These are phyloP conservation scores for Fusarium nisikadoi DNA, from an alignment of 2,329 filamentous ascomycete species.

Conservation along the genomic window DNA sequence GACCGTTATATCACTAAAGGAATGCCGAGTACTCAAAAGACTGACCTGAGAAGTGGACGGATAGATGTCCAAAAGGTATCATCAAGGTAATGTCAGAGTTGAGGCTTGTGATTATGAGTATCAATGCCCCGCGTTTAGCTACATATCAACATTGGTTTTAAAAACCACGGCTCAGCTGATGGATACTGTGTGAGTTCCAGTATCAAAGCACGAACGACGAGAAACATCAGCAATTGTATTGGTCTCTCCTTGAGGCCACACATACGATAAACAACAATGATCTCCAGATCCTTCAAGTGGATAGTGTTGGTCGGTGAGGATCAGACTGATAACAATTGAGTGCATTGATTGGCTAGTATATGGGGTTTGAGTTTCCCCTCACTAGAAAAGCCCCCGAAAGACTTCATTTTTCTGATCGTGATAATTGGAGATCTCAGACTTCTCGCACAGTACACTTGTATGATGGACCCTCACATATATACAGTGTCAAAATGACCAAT, in stretches of 20 bases:
- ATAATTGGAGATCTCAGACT: not conserved
- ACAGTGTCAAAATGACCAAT: constrained; percentile 11
- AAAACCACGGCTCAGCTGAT: not conserved
- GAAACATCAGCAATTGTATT: not conserved
- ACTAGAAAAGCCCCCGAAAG: constrained; percentile 6
- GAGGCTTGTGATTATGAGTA: not conserved
- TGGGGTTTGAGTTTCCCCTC: constrained; percentile 4
- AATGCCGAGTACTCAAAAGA: not conserved
- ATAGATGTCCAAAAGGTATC: not conserved
- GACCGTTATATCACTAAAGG: rapidly evolving
- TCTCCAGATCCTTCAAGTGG: not conserved
- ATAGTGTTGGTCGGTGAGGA: constrained; percentile 1
- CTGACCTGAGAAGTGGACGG: not conserved
- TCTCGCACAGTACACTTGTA: not conserved
- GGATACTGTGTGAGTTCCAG: not conserved
- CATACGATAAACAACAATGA: not conserved
- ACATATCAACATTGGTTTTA: not conserved
- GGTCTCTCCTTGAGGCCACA: no score
- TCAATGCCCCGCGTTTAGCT: not conserved
- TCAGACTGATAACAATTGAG: not conserved
- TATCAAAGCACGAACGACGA: not conserved
- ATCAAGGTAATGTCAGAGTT: not conserved
- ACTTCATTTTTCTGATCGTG: not conserved
- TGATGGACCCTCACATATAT: rapidly evolving
- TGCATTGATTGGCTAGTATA: constrained; percentile 16